These are phyloP conservation scores for Sporisorium scitamineum DNA, from an alignment of 1,284 basidiomycete genomes.

Conservation along the genomic window DNA sequence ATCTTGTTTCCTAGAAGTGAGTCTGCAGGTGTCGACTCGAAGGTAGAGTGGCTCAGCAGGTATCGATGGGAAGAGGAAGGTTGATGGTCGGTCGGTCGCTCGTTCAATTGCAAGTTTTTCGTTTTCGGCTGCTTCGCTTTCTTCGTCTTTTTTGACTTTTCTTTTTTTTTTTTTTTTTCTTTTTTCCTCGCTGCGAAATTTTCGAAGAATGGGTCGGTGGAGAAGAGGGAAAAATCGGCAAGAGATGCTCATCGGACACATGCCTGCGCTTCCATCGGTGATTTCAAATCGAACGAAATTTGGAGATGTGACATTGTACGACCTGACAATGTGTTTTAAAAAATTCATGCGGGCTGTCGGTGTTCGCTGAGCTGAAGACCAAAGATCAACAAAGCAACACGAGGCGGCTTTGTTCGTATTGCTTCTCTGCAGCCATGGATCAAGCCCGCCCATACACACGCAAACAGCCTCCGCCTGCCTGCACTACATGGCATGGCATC, in stretches of 20 bases:
- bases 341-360: neutral
- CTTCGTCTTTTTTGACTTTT: neutral
- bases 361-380: neutral
- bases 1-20: neutral
- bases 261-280: slow-evolving; percentile 3
- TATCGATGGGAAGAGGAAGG: neutral
- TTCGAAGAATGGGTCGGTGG: slow-evolving; percentile 6
- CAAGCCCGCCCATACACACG: neutral
- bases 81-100: neutral
- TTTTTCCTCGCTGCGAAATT: slow-evolving; percentile 6
- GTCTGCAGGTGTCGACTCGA: neutral
- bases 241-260: neutral
- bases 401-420: neutral
- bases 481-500: slow-evolving; percentile 23
- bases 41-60: neutral
- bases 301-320: neutral
- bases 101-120: slow-evolving; percentile 7
- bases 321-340: neutral
- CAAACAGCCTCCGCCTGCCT: neutral
- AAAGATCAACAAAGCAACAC: neutral
- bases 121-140: neutral
- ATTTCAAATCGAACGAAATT: too few relatives aligned
- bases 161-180: slow-evolving; percentile 2
- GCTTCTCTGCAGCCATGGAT: too few relatives aligned
- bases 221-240: neutral